Evolutionary conservation across 2,329 filamentous ascomycete species (phyloP).

Genomic region (Daldinia sp.): DNA sequence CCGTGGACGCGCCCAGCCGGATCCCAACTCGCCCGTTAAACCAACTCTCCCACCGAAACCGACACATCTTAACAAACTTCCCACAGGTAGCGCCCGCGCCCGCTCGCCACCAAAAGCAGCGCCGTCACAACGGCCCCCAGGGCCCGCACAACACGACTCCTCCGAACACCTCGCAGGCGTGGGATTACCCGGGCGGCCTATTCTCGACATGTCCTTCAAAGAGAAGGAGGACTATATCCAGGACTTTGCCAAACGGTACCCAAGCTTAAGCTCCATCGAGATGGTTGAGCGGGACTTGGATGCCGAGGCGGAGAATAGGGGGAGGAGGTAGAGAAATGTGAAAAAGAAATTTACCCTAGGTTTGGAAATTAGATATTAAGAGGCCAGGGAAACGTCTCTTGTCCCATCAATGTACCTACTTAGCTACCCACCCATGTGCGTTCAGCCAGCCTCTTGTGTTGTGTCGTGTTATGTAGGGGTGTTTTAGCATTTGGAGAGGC

Average conservation of each 20-base stretch:
- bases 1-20: conserved; percentile 36
- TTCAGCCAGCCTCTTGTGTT: background rate
- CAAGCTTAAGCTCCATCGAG: conserved; percentile 84
- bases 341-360: background rate
- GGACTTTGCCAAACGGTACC: conserved; percentile 85
- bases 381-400: background rate
- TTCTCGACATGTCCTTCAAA: conserved; percentile 62
- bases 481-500: conserved; percentile 3
- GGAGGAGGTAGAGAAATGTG: conserved; percentile 1
- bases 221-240: conserved; percentile 72
- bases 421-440: background rate
- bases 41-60: conserved; percentile 70
- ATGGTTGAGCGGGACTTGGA: conserved; percentile 78
- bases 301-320: conserved; percentile 46
- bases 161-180: conserved; percentile 54
- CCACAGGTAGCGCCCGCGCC: conserved; percentile 55
- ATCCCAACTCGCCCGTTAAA: conserved; percentile 49
- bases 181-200: conserved; percentile 58
- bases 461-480: background rate
- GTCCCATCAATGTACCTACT: background rate
- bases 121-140: conserved; percentile 33
- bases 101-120: conserved; percentile 56
- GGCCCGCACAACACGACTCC: conserved; percentile 40
- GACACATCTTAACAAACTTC: conserved; percentile 65
- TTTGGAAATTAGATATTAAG: background rate